Evolutionary conservation across 345 rosid genomes (phyloP).

Genomic region (Excoecaria agallocha): DNA sequence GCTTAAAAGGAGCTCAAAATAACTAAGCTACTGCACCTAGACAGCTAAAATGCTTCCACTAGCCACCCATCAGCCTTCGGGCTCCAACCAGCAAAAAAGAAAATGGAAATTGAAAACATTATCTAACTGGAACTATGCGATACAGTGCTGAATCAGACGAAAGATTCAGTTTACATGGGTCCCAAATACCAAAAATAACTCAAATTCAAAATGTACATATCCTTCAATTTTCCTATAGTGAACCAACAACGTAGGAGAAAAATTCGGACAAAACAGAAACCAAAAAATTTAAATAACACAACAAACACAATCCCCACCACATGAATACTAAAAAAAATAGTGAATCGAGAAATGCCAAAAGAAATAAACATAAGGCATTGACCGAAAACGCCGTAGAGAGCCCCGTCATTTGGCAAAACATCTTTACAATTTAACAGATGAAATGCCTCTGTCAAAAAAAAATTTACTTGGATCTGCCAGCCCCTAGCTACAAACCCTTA

Average conservation of each 20-base stretch:
- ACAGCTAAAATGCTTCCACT: not conserved
- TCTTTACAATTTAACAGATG: conserved; percentile 33
- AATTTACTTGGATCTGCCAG: conserved; percentile 43
- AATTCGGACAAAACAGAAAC: not conserved
- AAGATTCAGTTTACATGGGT: too few species aligned
- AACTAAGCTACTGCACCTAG: too few species aligned
- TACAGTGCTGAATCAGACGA: conserved; percentile 1
- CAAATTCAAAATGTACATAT: conserved; percentile 1
- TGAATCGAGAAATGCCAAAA: not conserved
- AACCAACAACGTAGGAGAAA: conserved; percentile 21
- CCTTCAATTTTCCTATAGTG: not conserved
- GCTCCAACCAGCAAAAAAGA: not conserved
- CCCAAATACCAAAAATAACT: conserved; percentile 2
- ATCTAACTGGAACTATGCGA: not conserved
- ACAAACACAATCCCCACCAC: conserved; percentile 6
- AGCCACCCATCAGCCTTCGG: not conserved
- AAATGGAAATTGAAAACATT: not conserved
- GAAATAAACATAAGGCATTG: conserved; percentile 29
- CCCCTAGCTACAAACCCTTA: conserved; percentile 8
- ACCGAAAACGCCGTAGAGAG: conserved; percentile 91
- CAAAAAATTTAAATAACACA: not conserved
- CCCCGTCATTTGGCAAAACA: conserved; percentile 97
- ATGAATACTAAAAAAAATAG: conserved; percentile 13
- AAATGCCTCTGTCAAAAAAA: conserved; percentile 23
- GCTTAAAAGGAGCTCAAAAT: not conserved